Evolutionary conservation across 1,284 basidiomycete genomes (phyloP).

Genomic region (Pyrrhoderma lamaoense): DNA sequence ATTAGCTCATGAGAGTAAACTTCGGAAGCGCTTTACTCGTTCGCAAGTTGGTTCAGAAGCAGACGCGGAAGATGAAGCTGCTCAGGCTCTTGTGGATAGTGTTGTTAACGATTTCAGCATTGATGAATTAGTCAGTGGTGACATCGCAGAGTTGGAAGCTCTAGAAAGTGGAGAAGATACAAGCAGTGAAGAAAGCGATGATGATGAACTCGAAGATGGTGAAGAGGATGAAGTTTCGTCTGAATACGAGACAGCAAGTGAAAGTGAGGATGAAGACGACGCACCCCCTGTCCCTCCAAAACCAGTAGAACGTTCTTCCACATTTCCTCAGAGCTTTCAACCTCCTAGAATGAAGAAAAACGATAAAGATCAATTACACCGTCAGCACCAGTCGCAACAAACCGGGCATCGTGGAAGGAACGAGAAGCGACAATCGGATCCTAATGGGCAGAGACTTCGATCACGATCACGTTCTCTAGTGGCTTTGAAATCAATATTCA

Average conservation of each 20-base stretch:
- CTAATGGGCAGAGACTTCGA: conserved; percentile 15
- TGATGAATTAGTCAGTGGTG: conserved; percentile 67
- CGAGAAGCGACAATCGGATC: conserved; percentile 5
- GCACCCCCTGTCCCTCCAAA: conserved; percentile 17
- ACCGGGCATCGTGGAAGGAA: conserved; percentile 7
- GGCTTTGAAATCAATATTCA: conserved; percentile 13
- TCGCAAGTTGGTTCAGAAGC: conserved; percentile 35
- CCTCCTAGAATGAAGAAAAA: neutral
- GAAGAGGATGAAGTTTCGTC: conserved; percentile 19
- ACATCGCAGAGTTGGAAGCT: conserved; percentile 73
- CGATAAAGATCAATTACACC: neutral
- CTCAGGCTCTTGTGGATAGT: conserved; percentile 71
- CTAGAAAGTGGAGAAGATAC: conserved; percentile 56
- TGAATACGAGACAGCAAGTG: conserved; percentile 24
- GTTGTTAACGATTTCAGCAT: conserved; percentile 77
- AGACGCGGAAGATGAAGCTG: conserved; percentile 68
- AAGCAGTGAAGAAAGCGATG: conserved; percentile 32
- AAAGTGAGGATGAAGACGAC: conserved; percentile 28
- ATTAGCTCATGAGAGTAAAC: conserved; percentile 82
- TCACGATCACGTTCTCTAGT: conserved; percentile 13
- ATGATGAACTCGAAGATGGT: conserved; percentile 26
- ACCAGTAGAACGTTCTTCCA: conserved; percentile 25
- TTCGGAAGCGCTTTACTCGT: conserved; percentile 71
- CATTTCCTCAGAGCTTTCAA: neutral
- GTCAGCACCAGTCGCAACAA: neutral